Conservation (phyloP, 2,329 filamentous ascomycete genomes). For the Arthrobotrys conoides region DNA sequence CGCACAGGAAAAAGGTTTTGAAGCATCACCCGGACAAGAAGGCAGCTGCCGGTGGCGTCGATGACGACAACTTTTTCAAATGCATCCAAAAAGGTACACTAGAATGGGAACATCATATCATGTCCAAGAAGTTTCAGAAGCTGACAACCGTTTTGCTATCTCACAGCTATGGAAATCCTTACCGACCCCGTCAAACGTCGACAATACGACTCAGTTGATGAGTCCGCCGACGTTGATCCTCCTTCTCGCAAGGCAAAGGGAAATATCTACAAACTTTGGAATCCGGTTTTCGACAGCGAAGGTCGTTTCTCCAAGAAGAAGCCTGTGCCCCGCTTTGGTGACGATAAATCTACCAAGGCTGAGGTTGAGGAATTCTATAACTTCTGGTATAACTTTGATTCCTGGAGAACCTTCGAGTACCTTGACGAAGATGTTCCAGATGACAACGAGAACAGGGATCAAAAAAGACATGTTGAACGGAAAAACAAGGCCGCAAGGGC, state of each 20-base stretch:
- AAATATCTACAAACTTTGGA: constrained; percentile 97
- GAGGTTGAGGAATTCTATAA: constrained; percentile 98
- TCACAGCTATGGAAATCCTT: constrained; percentile 84
- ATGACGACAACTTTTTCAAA: constrained; percentile 99
- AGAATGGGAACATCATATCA: neutral
- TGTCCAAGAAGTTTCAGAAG: neutral
- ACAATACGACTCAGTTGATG: constrained; percentile 97
- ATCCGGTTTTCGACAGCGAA: constrained; percentile 89
- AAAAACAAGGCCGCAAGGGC: constrained; percentile 98
- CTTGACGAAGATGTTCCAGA: constrained; percentile 98
- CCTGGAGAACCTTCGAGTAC: constrained; percentile 97
- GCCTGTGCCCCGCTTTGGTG: constrained; percentile 88
- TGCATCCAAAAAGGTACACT: constrained; percentile 86
- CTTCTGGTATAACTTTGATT: constrained; percentile 99
- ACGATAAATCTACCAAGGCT: constrained; percentile 86
- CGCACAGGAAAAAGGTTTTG: constrained; percentile 99
- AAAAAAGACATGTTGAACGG: constrained; percentile 97
- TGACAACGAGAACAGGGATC: constrained; percentile 98
- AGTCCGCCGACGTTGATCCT: constrained; percentile 90
- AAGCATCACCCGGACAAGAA: constrained; percentile 99
- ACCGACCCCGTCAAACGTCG: constrained; percentile 91
- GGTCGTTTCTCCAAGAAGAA: constrained; percentile 91
- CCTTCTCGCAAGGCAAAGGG: constrained; percentile 94
- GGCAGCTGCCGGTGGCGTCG: constrained; percentile 85
- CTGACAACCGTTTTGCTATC: neutral